These are phyloP conservation scores for Cordyceps cicadae DNA, from an alignment of 2,329 filamentous ascomycete species.

Conservation along the genomic window DNA sequence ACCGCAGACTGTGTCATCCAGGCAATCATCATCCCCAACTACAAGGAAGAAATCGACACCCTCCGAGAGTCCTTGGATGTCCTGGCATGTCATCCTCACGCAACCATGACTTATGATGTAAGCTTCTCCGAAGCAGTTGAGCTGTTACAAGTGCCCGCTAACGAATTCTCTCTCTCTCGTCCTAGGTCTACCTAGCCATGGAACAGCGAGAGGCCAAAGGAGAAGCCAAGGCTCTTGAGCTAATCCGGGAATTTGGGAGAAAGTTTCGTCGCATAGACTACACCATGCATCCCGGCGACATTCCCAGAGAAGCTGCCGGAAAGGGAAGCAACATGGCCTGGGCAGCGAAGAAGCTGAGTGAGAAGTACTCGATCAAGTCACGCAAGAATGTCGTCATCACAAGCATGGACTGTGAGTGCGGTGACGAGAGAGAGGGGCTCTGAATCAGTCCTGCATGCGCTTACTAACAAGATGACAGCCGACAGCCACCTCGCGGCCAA, in stretches of 20 bases:
- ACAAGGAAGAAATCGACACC: conserved; percentile 64
- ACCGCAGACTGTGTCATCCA: conserved; percentile 45
- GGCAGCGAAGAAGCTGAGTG: conserved; percentile 58
- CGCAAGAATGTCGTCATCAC: conserved; percentile 60
- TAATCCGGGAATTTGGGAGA: conserved; percentile 55
- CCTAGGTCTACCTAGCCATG: conserved; percentile 63
- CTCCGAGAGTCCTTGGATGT: conserved; percentile 61
- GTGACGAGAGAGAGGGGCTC: neutral
- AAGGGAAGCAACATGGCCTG: conserved; percentile 69
- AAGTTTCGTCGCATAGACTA: conserved; percentile 60
- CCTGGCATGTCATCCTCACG: conserved; percentile 57
- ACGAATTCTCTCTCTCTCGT: neutral
- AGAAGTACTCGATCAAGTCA: conserved; percentile 44
- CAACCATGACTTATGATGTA: conserved; percentile 59
- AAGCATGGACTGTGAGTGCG: conserved; percentile 59
- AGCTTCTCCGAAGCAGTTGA: conserved; percentile 26
- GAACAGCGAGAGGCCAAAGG: conserved; percentile 57
- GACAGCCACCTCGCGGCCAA: conserved; percentile 62
- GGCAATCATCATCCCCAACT: conserved; percentile 64
- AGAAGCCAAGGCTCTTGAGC: conserved; percentile 51
- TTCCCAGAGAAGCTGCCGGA: conserved; percentile 60
- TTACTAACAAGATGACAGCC: conserved; percentile 34
- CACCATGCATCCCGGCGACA: conserved; percentile 57
- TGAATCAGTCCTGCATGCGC: neutral
- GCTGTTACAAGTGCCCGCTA: neutral